Percentiles rank a stretch among this genome's conserved stretches.
Evolutionary conservation across 1,284 basidiomycete genomes (phyloP).

Genomic region (Cryptococcus wingfieldii): DNA sequence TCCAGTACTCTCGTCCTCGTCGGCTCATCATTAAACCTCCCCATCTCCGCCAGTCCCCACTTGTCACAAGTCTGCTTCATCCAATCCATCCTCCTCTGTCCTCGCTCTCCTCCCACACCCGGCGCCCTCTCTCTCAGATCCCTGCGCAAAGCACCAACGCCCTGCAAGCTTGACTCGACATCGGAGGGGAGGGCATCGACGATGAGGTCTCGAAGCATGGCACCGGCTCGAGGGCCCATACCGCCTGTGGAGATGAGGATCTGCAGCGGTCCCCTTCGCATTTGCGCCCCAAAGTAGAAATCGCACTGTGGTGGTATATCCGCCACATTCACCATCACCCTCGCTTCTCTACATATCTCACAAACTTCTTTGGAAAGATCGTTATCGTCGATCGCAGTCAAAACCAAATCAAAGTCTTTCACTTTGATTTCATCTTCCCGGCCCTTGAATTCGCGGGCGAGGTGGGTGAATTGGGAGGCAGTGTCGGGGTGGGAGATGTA

Average conservation of each 20-base stretch:
- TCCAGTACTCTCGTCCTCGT: constrained; percentile 36
- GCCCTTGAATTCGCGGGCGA: constrained; percentile 61
- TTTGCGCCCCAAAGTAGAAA: constrained; percentile 96
- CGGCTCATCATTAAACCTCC: constrained; percentile 36
- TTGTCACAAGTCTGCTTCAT: constrained; percentile 84
- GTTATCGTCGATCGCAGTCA: constrained; percentile 89
- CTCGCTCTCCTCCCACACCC: constrained; percentile 53
- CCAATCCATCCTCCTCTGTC: constrained; percentile 79
- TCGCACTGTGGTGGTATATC: constrained; percentile 94
- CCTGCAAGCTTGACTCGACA: constrained; percentile 74
- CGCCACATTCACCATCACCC: constrained; percentile 89
- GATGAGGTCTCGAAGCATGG: constrained; percentile 70
- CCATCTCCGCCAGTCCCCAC: constrained; percentile 54
- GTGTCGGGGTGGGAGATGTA: constrained; percentile 45
- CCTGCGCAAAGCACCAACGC: constrained; percentile 58
- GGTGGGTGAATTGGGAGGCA: constrained; percentile 61
- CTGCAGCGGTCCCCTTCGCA: constrained; percentile 85
- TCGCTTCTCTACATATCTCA: constrained; percentile 61
- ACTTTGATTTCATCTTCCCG: constrained; percentile 50
- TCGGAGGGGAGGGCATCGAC: constrained; percentile 64
- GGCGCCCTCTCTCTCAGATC: constrained; percentile 52
- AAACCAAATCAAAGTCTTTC: constrained; percentile 73
- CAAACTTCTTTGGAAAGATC: constrained; percentile 65
- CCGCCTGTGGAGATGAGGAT: constrained; percentile 96
- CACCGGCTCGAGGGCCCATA: constrained; percentile 85